These are phyloP conservation scores for Poteriospumella lacustris DNA, from an alignment of 108 stramenopile genomes.

Conservation along the genomic window DNA sequence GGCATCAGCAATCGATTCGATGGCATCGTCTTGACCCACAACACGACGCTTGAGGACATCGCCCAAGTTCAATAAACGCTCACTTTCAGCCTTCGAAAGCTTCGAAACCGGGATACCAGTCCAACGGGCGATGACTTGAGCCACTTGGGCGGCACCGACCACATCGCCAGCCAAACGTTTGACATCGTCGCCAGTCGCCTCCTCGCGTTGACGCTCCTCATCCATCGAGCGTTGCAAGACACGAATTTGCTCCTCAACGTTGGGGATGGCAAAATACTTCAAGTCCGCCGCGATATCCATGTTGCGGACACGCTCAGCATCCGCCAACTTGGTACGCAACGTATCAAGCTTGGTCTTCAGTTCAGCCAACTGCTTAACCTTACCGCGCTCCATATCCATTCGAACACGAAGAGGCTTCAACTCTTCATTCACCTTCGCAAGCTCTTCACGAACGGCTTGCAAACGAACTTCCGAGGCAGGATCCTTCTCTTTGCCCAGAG, in stretches of 20 bases:
- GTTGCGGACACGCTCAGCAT: slow-evolving; percentile 25
- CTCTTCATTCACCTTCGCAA: not conserved
- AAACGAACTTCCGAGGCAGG: not conserved
- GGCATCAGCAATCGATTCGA: slow-evolving; percentile 48
- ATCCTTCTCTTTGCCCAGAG: slow-evolving; percentile 18
- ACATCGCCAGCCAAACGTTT: not conserved
- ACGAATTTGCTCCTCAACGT: not conserved
- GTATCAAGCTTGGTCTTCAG: slow-evolving; percentile 10
- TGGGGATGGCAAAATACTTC: slow-evolving; percentile 19
- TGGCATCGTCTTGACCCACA: slow-evolving; percentile 77
- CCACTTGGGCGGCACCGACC: not conserved
- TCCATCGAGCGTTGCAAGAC: not conserved
- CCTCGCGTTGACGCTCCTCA: not conserved
- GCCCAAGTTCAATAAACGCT: slow-evolving; percentile 28
- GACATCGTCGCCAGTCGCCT: not conserved
- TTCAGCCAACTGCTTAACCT: not conserved
- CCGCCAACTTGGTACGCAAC: not conserved
- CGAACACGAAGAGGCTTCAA: slow-evolving; percentile 13
- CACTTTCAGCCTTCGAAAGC: slow-evolving; percentile 10
- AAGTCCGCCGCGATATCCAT: slow-evolving; percentile 17
- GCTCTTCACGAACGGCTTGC: slow-evolving; percentile 2
- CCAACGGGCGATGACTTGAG: slow-evolving; percentile 12
- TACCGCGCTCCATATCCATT: slow-evolving; percentile 16
- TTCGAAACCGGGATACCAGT: slow-evolving; percentile 4
- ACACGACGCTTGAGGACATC: slow-evolving; percentile 61